A percentile compares a stretch with the other conserved stretches of the same genome.
phyloP scores from a whole-genome alignment of 139 green algal genomes.

The Chlorella sp. region DNA sequence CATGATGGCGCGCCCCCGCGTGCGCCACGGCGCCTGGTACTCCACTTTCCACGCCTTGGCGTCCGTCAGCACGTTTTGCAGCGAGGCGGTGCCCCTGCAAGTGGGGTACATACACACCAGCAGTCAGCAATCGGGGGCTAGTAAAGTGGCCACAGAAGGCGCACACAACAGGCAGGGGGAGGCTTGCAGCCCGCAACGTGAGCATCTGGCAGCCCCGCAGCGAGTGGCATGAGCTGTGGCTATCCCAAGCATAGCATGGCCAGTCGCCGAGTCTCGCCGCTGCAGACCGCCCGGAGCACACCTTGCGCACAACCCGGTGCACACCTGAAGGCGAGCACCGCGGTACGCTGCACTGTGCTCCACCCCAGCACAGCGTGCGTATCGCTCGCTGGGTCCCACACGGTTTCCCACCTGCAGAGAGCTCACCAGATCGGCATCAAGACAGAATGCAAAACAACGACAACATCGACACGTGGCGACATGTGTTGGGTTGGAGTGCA shows the following conservation, averaged over 20 bases:
- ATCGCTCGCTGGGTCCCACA: neutral
- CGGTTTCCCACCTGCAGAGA: slow-evolving; percentile 5
- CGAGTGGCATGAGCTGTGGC: too few relatives aligned
- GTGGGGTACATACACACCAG: too few relatives aligned
- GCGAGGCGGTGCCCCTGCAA: neutral
- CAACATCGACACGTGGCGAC: too few relatives aligned
- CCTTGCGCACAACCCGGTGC: too few relatives aligned
- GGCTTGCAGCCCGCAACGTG: too few relatives aligned
- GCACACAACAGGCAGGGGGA: neutral
- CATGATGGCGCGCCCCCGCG: neutral
- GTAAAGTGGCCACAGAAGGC: neutral
- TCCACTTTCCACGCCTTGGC: neutral
- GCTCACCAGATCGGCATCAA: too few relatives aligned
- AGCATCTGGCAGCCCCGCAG: too few relatives aligned
- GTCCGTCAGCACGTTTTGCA: slow-evolving; percentile 20
- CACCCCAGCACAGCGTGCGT: slow-evolving; percentile 12
- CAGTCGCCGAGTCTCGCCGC: too few relatives aligned
- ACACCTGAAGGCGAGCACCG: slow-evolving; percentile 11
- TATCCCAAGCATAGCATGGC: neutral
- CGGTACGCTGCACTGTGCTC: neutral
- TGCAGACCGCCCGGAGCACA: too few relatives aligned
- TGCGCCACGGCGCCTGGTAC: neutral
- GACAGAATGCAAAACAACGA: too few relatives aligned
- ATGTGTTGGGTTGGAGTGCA: too few relatives aligned
- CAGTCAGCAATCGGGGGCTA: too few relatives aligned